phyloP scores from a whole-genome alignment of 2,329 filamentous ascomycete genomes.

The Paraconiothyrium sp. region DNA sequence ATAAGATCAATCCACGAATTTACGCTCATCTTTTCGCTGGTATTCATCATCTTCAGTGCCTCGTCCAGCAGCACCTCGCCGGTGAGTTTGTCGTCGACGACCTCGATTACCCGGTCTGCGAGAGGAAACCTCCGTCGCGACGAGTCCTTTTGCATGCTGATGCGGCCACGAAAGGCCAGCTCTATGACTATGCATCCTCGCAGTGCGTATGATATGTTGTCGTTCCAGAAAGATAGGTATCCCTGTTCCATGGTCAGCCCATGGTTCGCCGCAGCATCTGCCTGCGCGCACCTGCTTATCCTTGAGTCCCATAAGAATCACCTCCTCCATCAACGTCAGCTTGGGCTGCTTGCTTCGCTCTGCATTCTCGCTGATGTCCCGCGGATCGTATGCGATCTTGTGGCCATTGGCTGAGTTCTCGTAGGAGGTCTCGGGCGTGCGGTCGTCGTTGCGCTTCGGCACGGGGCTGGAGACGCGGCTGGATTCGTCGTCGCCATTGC shows the following conservation, averaged over 20 bases:
- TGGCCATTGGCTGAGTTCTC: slow-evolving; percentile 92
- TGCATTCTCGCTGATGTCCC: slow-evolving; percentile 95
- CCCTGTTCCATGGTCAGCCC: slow-evolving; percentile 65
- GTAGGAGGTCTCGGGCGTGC: slow-evolving; percentile 80
- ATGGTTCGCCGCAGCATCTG: slow-evolving; percentile 19
- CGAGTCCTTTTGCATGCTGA: slow-evolving; percentile 98
- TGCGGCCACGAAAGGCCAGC: slow-evolving; percentile 91
- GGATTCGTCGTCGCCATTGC: slow-evolving; percentile 68
- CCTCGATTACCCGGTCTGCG: slow-evolving; percentile 93
- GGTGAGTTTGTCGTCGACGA: slow-evolving; percentile 94
- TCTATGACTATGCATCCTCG: slow-evolving; percentile 98
- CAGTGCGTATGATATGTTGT: slow-evolving; percentile 98
- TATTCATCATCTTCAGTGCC: slow-evolving; percentile 99
- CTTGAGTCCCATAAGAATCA: slow-evolving; percentile 92
- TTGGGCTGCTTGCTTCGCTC: slow-evolving; percentile 98
- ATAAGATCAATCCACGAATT: slow-evolving; percentile 99
- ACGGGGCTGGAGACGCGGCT: slow-evolving; percentile 73
- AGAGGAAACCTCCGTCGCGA: slow-evolving; percentile 90
- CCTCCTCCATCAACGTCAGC: slow-evolving; percentile 98
- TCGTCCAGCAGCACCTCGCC: slow-evolving; percentile 97
- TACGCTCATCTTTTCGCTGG: slow-evolving; percentile 99
- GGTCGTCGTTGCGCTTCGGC: slow-evolving; percentile 68
- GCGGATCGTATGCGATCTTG: slow-evolving; percentile 97
- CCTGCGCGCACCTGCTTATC: slow-evolving; percentile 85
- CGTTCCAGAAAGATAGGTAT: slow-evolving; percentile 99